Evolutionary conservation across 495 filamentous ascomycete species (phyloP).

Genomic region (Extremus antarcticus): DNA sequence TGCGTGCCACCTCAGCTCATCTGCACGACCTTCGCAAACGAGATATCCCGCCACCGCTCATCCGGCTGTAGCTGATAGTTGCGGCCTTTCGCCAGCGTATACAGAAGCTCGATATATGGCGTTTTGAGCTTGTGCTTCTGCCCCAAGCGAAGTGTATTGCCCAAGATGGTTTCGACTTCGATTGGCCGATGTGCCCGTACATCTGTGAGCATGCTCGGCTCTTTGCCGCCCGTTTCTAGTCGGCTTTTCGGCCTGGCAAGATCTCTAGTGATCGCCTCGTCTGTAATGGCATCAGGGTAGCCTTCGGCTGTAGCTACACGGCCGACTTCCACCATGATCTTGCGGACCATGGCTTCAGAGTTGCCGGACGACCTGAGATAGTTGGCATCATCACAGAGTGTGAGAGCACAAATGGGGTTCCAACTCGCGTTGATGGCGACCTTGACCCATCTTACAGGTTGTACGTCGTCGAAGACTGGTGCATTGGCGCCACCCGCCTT

Average conservation of each 20-base stretch:
- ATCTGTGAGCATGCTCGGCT: conserved; percentile 43
- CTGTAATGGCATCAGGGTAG: conserved; percentile 32
- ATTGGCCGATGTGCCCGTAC: conserved; percentile 30
- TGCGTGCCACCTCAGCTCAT: not conserved
- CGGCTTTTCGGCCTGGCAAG: conserved; percentile 32
- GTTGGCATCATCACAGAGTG: conserved; percentile 36
- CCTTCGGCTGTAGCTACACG: conserved; percentile 36
- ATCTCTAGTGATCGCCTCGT: conserved; percentile 32
- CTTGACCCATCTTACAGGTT: conserved; percentile 41
- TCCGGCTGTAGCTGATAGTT: conserved; percentile 6
- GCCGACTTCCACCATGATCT: conserved; percentile 42
- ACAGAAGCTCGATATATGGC: conserved; percentile 33
- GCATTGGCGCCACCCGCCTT: conserved; percentile 33
- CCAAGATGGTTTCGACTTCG: conserved; percentile 45
- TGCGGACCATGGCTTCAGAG: conserved; percentile 25
- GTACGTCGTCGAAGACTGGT: conserved; percentile 38
- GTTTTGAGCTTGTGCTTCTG: conserved; percentile 32
- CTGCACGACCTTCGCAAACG: not conserved
- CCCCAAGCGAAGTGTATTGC: conserved; percentile 39
- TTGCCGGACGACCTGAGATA: conserved; percentile 33
- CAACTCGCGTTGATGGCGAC: conserved; percentile 41
- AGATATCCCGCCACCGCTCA: not conserved
- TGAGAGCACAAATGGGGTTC: conserved; percentile 43
- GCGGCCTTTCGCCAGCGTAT: conserved; percentile 25
- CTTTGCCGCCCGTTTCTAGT: conserved; percentile 28